Evolutionary conservation across 1,139 yeast genomes (phyloP).

Genomic region (Candida sp.): DNA sequence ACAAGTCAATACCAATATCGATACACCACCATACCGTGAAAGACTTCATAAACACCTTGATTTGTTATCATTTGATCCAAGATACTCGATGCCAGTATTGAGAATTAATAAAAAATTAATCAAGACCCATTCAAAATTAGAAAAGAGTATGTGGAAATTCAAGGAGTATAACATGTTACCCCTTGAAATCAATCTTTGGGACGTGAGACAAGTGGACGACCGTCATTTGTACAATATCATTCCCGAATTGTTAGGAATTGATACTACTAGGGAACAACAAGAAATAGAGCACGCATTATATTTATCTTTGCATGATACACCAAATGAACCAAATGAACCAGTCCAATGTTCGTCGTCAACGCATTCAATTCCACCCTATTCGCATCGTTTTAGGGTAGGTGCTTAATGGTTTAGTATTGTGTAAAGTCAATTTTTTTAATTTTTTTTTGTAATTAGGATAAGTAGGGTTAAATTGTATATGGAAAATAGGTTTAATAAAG

Average conservation of each 20-base stretch:
- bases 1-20: constrained; percentile 8
- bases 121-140: constrained; percentile 21
- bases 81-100: constrained; percentile 33
- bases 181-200: constrained; percentile 29
- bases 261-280: constrained; percentile 2
- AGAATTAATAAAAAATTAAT: constrained; percentile 33
- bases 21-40: constrained; percentile 38
- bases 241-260: constrained; percentile 24
- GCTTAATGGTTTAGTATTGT: too few species aligned
- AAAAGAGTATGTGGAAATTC: constrained; percentile 24
- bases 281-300: constrained; percentile 7
- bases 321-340: background rate
- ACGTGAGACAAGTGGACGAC: constrained; percentile 39
- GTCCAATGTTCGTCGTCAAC: background rate
- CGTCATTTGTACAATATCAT: constrained; percentile 27
- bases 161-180: constrained; percentile 29
- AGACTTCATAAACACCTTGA: constrained; percentile 34
- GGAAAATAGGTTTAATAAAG: background rate
- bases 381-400: constrained; percentile 3
- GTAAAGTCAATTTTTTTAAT: background rate
- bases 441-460: constrained; percentile 1
- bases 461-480: background rate
- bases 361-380: constrained; percentile 3
- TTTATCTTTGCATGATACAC: constrained; percentile 6
- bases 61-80: constrained; percentile 38